phyloP scores from a whole-genome alignment of 257 asterid genomes.

The Thymus quinquecostatus region DNA sequence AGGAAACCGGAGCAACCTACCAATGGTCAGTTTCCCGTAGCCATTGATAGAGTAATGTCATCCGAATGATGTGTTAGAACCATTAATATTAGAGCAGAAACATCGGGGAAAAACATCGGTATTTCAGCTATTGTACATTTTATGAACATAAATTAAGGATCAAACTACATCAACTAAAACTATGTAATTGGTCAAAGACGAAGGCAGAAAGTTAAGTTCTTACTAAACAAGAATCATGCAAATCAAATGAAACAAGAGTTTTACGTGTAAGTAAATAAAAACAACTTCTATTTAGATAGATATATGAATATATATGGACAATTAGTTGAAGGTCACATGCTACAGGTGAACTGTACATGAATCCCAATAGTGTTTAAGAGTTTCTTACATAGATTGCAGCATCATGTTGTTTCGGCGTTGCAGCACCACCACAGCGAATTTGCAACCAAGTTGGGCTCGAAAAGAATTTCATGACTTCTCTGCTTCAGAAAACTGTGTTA shows the following conservation, averaged over 20 bases:
- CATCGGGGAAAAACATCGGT: no score
- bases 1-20: no score
- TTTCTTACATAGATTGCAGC: slow-evolving; percentile 27
- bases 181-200: background rate
- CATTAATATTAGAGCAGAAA: no score
- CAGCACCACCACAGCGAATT: background rate
- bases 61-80: no score
- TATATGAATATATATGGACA: slow-evolving; percentile 37
- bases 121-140: background rate
- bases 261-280: background rate
- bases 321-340: slow-evolving; percentile 38
- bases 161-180: background rate
- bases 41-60: no score
- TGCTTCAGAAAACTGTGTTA: slow-evolving; percentile 36
- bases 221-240: background rate
- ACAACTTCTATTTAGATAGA: background rate
- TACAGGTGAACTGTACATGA: slow-evolving; percentile 38
- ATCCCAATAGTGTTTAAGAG: slow-evolving; percentile 27
- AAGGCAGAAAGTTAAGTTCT: slow-evolving; percentile 2
- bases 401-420: slow-evolving; percentile 5
- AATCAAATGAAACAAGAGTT: slow-evolving; percentile 20
- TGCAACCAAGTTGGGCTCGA: slow-evolving; percentile 28
- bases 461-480: slow-evolving; percentile 49
- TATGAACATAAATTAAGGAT: background rate
- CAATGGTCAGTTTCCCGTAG: no score